Evolutionary conservation across 495 filamentous ascomycete species (phyloP).

Genomic region (Cenococcum geophilum): DNA sequence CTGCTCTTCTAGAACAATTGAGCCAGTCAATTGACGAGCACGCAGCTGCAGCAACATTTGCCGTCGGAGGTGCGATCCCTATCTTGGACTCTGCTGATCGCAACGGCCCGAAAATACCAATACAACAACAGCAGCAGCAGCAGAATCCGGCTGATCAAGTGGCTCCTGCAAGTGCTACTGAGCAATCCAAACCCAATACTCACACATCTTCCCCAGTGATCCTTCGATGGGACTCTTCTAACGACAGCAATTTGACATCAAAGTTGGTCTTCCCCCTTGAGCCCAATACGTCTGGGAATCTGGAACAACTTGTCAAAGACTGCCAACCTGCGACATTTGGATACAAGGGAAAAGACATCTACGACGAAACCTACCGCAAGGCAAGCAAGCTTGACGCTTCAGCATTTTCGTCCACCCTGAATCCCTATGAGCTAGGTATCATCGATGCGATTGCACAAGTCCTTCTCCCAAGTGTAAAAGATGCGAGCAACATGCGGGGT

Average conservation of each 20-base stretch:
- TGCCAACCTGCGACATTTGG: constrained; percentile 49
- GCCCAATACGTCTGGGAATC: neutral
- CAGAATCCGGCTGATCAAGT: no score
- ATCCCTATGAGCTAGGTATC: constrained; percentile 49
- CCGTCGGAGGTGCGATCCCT: neutral
- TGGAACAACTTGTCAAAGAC: constrained; percentile 33
- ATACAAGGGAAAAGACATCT: constrained; percentile 40
- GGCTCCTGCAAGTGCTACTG: neutral
- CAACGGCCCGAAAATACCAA: neutral
- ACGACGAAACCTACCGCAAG: constrained; percentile 47
- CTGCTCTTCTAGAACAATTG: neutral
- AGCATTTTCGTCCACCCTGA: constrained; percentile 46
- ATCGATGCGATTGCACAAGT: constrained; percentile 45
- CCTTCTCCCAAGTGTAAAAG: constrained; percentile 42
- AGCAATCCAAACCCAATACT: neutral
- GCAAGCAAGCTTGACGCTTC: constrained; percentile 46
- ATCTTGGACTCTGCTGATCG: neutral
- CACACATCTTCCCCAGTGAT: neutral
- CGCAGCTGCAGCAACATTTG: neutral
- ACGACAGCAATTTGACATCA: neutral
- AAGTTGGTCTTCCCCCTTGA: constrained; percentile 17
- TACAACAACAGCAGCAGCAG: no score
- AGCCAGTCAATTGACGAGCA: neutral
- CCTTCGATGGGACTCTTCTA: constrained; percentile 4
- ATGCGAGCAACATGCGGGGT: neutral